Percentiles rank a stretch among this genome's conserved stretches.
phyloP scores from a whole-genome alignment of 2,329 filamentous ascomycete genomes.

The Fusarium sp. region DNA sequence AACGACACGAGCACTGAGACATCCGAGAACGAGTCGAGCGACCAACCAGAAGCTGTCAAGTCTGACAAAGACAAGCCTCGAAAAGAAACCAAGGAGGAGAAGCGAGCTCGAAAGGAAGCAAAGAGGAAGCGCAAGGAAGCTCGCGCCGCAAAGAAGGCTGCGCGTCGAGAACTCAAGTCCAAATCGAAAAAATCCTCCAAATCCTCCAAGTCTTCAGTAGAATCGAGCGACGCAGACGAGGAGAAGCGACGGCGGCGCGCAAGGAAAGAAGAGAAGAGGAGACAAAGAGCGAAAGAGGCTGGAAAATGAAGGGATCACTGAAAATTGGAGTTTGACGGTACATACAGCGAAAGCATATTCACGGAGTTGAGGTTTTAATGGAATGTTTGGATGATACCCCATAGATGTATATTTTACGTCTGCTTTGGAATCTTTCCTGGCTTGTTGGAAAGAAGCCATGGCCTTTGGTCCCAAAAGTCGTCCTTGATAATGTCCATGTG shows the following conservation, averaged over 20 bases:
- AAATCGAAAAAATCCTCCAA: conserved; percentile 48
- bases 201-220: conserved; percentile 50
- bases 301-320: conserved; percentile 31
- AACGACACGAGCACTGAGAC: conserved; percentile 50
- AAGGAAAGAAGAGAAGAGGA: conserved; percentile 60
- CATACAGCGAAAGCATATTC: conserved; percentile 41
- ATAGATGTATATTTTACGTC: conserved; percentile 55
- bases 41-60: conserved; percentile 52
- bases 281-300: conserved; percentile 49
- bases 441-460: conserved; percentile 85
- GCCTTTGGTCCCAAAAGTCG: conserved; percentile 90
- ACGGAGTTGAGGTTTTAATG: conserved; percentile 49
- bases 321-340: conserved; percentile 26
- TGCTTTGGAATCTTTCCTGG: conserved; percentile 79
- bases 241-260: conserved; percentile 64
- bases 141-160: conserved; percentile 43
- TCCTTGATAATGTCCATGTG: conserved; percentile 97
- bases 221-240: conserved; percentile 55
- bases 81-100: conserved; percentile 63
- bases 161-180: conserved; percentile 45
- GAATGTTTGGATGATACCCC: conserved; percentile 53
- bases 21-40: conserved; percentile 47
- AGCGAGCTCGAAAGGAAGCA: conserved; percentile 55
- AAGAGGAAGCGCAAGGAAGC: conserved; percentile 52
- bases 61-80: conserved; percentile 30